Percentiles rank a stretch among this genome's conserved stretches.
Conservation (phyloP, 2,329 filamentous ascomycete species). For the Lasiodiplodia theobromae region DNA sequence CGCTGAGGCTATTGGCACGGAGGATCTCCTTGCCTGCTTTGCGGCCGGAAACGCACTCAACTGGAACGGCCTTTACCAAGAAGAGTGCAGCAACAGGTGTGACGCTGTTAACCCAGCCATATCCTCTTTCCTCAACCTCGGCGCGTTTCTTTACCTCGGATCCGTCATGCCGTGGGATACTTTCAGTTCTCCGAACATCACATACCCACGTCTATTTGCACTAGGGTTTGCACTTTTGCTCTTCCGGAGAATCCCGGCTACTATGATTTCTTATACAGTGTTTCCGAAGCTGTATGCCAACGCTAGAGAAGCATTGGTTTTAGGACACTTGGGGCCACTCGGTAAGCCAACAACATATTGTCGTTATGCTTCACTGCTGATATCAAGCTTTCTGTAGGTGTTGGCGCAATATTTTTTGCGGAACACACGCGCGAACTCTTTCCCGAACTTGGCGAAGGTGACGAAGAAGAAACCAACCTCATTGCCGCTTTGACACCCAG, state of each 20-base stretch:
- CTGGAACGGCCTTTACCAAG: constrained; percentile 68
- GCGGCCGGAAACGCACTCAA: constrained; percentile 66
- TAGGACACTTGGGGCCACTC: constrained; percentile 63
- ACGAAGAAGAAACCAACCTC: constrained; percentile 50
- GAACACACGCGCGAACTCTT: constrained; percentile 55
- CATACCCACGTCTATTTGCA: constrained; percentile 56
- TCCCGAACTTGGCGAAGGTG: constrained; percentile 49
- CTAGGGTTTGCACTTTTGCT: constrained; percentile 61
- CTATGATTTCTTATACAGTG: constrained; percentile 62
- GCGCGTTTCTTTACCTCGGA: constrained; percentile 67
- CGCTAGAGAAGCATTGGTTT: constrained; percentile 66
- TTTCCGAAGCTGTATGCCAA: constrained; percentile 61
- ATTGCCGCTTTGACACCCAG: constrained; percentile 49
- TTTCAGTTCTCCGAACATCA: constrained; percentile 63
- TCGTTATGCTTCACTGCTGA: neutral
- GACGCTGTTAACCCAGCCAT: constrained; percentile 68
- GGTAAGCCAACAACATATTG: constrained; percentile 33
- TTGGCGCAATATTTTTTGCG: constrained; percentile 56
- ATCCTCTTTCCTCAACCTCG: constrained; percentile 66
- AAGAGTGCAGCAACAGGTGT: constrained; percentile 62
- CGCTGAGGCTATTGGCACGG: constrained; percentile 64
- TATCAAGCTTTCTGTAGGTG: constrained; percentile 38
- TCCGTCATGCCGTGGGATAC: constrained; percentile 63
- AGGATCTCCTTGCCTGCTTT: constrained; percentile 68
- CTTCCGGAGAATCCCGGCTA: constrained; percentile 65